A percentile compares a stretch with the other conserved stretches of the same genome.
phyloP scores from a whole-genome alignment of 768 basidiomycete species.

The Cystobasidium onofrii region DNA sequence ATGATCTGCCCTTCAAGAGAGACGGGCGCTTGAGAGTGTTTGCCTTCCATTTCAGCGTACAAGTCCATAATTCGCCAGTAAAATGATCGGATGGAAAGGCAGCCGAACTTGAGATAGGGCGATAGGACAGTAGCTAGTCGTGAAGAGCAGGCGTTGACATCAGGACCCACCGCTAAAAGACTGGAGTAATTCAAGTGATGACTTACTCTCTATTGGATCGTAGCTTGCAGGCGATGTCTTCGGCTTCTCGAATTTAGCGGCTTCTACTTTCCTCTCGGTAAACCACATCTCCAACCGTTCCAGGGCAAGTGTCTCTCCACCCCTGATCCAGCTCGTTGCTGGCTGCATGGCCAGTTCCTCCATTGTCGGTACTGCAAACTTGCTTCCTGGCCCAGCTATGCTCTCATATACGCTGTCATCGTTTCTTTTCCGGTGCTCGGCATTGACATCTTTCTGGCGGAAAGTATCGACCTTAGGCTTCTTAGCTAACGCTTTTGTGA shows the following conservation, averaged over 20 bases:
- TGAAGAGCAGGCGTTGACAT: not conserved
- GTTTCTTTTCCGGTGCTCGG: slow-evolving; percentile 34
- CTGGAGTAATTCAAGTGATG: not conserved
- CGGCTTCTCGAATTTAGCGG: slow-evolving; percentile 48
- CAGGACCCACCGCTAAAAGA: not conserved
- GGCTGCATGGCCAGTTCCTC: slow-evolving; percentile 43
- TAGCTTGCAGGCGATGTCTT: slow-evolving; percentile 45
- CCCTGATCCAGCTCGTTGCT: slow-evolving; percentile 43
- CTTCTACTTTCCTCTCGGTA: slow-evolving; percentile 37
- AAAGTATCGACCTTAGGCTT: not conserved
- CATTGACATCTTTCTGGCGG: slow-evolving; percentile 34
- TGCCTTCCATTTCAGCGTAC: slow-evolving; percentile 36
- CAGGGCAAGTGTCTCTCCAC: slow-evolving; percentile 44
- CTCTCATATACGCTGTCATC: slow-evolving; percentile 38
- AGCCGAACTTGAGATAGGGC: slow-evolving; percentile 47
- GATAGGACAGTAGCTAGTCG: slow-evolving; percentile 42
- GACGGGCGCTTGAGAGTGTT: slow-evolving; percentile 39
- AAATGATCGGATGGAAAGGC: slow-evolving; percentile 45
- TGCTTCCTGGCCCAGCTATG: slow-evolving; percentile 42
- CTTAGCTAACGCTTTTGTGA: slow-evolving; percentile 1
- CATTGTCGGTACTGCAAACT: slow-evolving; percentile 46
- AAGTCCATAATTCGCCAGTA: slow-evolving; percentile 45
- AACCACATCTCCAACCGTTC: slow-evolving; percentile 40
- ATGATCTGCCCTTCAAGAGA: slow-evolving; percentile 45
- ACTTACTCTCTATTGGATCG: slow-evolving; percentile 42